Evolutionary conservation across 148 eudicot species (phyloP).

Genomic region (Beta vulgaris): DNA sequence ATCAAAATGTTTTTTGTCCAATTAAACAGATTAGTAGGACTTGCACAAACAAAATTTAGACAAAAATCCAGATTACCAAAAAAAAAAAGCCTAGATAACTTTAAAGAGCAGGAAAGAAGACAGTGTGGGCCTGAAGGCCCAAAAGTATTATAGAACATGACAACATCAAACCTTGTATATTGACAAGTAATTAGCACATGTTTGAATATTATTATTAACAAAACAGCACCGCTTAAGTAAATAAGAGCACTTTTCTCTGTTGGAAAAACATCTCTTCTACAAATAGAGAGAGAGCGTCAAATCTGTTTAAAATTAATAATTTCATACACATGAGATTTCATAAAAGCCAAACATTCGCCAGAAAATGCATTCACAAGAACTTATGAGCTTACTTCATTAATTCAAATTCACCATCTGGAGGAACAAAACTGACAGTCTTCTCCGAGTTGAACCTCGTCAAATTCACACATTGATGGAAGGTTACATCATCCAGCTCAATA

Average conservation of each 20-base stretch:
- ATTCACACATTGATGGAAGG: constrained; percentile 98
- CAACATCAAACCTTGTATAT: background rate
- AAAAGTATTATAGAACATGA: background rate
- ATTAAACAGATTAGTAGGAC: too few relatives aligned
- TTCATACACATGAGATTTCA: background rate
- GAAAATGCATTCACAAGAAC: constrained; percentile 7
- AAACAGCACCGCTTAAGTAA: background rate
- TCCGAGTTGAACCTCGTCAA: constrained; percentile 97
- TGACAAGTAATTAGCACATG: background rate
- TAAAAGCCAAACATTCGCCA: constrained; percentile 1
- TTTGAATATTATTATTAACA: background rate
- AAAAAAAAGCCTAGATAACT: too few relatives aligned
- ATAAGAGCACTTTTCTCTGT: background rate
- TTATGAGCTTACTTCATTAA: constrained; percentile 80
- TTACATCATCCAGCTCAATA: constrained; percentile 97
- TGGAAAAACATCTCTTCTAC: too few relatives aligned
- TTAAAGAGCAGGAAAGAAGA: background rate
- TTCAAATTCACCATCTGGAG: constrained; percentile 99
- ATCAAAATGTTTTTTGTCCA: too few relatives aligned
- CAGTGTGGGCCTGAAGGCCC: background rate
- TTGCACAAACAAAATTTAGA: background rate
- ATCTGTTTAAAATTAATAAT: background rate
- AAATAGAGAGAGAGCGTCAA: background rate
- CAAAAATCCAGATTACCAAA: background rate
- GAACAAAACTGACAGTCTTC: constrained; percentile 98